Conservation (phyloP, 345 rosid genomes). For the Triadica sebifera region DNA sequence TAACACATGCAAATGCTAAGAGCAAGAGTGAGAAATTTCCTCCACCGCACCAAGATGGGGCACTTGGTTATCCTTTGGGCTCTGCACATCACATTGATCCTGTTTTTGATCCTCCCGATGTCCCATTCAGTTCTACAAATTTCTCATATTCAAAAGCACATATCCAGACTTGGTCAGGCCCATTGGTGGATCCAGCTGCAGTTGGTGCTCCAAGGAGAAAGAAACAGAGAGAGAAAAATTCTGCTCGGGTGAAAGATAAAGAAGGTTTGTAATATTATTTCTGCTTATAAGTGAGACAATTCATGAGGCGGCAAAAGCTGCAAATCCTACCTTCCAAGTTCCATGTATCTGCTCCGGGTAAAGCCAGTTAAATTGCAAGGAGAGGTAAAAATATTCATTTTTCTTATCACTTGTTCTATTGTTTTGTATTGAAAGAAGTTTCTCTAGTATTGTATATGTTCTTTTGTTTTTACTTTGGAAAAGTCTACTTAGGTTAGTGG, state of each 20-base stretch:
- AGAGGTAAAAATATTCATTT: slow-evolving; percentile 40
- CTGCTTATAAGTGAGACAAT: slow-evolving; percentile 23
- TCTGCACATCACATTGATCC: slow-evolving; percentile 29
- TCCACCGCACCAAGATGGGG: slow-evolving; percentile 37
- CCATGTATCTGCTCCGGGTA: slow-evolving; percentile 23
- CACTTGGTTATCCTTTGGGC: slow-evolving; percentile 33
- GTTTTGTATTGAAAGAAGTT: slow-evolving; percentile 33
- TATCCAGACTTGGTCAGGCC: slow-evolving; percentile 38
- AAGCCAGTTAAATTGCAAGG: slow-evolving; percentile 35
- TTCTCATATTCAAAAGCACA: slow-evolving; percentile 30
- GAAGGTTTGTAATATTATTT: slow-evolving; percentile 24
- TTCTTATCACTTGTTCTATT: slow-evolving; percentile 24
- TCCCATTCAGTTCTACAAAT: slow-evolving; percentile 32
- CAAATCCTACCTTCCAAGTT: slow-evolving; percentile 29
- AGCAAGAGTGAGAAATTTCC: slow-evolving; percentile 40
- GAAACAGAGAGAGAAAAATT: slow-evolving; percentile 38
- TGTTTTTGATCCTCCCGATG: slow-evolving; percentile 29
- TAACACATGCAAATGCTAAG: slow-evolving; percentile 38
- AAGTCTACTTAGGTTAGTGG: slow-evolving; percentile 21
- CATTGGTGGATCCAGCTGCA: slow-evolving; percentile 27
- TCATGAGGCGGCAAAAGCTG: slow-evolving; percentile 30
- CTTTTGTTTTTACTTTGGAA: slow-evolving; percentile 21
- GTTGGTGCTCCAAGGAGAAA: slow-evolving; percentile 26
- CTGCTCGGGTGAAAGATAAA: slow-evolving; percentile 34
- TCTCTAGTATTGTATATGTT: slow-evolving; percentile 38